phyloP scores from a whole-genome alignment of 2,329 filamentous ascomycete genomes.

The Fusarium chuoi region DNA sequence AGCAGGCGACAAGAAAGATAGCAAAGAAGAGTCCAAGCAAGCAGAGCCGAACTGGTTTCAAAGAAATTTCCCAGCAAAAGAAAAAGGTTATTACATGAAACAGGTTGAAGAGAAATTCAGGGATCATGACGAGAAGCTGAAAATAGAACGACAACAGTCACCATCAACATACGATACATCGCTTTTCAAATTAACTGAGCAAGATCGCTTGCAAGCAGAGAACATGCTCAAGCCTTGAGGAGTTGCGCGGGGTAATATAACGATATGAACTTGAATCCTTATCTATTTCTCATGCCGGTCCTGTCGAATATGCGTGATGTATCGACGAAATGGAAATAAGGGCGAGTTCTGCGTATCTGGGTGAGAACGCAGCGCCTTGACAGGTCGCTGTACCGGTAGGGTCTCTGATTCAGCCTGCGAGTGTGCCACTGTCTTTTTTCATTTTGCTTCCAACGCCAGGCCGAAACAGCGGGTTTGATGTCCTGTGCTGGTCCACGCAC shows the following conservation, averaged over 20 bases:
- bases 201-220: neutral
- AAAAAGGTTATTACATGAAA: neutral
- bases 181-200: neutral
- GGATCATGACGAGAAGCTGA: neutral
- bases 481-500: accelerated
- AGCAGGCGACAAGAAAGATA: neutral
- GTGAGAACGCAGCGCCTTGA: neutral
- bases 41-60: neutral
- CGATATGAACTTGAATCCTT: too few species aligned
- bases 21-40: neutral
- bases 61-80: neutral
- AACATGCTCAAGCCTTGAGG: neutral
- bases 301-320: too few species aligned
- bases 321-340: neutral
- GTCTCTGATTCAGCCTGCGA: neutral
- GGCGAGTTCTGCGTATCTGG: neutral
- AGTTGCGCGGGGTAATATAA: neutral
- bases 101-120: neutral
- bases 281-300: too few species aligned
- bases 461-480: neutral
- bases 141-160: too few species aligned
- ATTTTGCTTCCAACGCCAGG: too few species aligned
- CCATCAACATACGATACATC: too few species aligned
- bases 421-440: neutral
- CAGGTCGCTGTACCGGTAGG: neutral